Percentiles rank a stretch among this genome's conserved stretches.
Conservation (phyloP, 768 basidiomycete genomes). For the Rhizopogon vinicolor region DNA sequence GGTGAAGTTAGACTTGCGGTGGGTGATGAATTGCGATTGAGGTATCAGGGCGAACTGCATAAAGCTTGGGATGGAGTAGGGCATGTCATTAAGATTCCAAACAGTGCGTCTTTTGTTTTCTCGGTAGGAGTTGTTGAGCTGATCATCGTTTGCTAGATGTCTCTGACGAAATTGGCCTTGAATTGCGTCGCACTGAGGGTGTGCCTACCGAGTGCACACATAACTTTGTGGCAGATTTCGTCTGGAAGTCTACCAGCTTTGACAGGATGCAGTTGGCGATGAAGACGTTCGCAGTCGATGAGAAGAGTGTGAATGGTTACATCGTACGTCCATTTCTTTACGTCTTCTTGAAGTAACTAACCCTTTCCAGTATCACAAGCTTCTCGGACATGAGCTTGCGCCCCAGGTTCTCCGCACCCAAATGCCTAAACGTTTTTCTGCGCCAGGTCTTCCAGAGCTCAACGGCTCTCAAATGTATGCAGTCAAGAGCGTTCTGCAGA, state of each 20-base stretch:
- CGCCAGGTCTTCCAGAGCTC: constrained; percentile 94
- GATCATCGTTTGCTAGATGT: constrained; percentile 58
- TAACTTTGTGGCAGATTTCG: constrained; percentile 96
- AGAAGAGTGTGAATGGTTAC: constrained; percentile 98
- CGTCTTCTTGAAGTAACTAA: constrained; percentile 4
- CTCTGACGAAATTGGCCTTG: constrained; percentile 95
- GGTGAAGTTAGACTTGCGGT: constrained; percentile 96
- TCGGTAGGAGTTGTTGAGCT: not conserved
- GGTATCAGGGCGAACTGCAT: constrained; percentile 85
- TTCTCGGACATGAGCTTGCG: constrained; percentile 95
- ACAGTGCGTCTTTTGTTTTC: constrained; percentile 57
- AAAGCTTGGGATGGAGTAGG: constrained; percentile 97
- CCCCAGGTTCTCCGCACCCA: constrained; percentile 87
- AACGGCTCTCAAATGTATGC: constrained; percentile 99
- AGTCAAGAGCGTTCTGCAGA: constrained; percentile 97
- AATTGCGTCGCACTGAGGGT: constrained; percentile 85
- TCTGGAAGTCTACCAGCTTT: constrained; percentile 99
- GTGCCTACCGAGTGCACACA: constrained; percentile 93
- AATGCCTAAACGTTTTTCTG: constrained; percentile 97
- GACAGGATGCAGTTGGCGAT: constrained; percentile 99
- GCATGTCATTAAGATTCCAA: constrained; percentile 98
- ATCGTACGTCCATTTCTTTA: constrained; percentile 58
- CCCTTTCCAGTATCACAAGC: constrained; percentile 84
- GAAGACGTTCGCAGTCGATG: constrained; percentile 99
- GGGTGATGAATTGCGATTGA: constrained; percentile 89